These are phyloP conservation scores for Cordyceps tenuipes DNA, from an alignment of 2,329 filamentous ascomycete species.

Conservation along the genomic window DNA sequence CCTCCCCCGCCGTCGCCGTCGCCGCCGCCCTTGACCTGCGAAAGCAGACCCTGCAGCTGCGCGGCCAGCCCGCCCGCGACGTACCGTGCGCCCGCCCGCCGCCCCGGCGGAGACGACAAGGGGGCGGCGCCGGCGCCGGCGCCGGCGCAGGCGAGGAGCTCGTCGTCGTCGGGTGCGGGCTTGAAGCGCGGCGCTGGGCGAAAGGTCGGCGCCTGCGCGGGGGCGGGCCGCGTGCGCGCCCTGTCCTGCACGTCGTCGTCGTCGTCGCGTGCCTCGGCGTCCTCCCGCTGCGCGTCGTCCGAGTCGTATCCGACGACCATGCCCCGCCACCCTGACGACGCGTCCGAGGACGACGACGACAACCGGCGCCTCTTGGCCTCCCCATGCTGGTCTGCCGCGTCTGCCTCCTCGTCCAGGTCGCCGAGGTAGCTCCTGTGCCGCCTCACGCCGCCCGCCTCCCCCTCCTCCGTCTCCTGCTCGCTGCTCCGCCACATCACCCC, in stretches of 20 bases:
- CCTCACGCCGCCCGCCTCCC: no score
- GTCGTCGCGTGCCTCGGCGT: constrained; percentile 6
- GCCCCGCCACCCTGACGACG: background rate
- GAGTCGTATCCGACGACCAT: background rate
- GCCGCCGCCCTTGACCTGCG: constrained; percentile 31
- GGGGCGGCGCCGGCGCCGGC: constrained; percentile 8
- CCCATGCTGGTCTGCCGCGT: no score
- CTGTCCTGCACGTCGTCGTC: constrained; percentile 2
- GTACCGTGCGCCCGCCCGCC: constrained; percentile 26
- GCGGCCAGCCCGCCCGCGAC: constrained; percentile 30
- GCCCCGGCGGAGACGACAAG: constrained; percentile 26
- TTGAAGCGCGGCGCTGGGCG: constrained; percentile 33
- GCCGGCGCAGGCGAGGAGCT: constrained; percentile 14
- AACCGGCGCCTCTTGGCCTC: constrained; percentile 19
- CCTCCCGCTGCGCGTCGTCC: background rate
- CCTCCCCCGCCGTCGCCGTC: constrained; percentile 15
- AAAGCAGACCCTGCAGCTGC: constrained; percentile 32
- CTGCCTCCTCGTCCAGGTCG: constrained; percentile 7
- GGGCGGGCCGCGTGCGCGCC: constrained; percentile 13
- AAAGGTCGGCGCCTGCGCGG: constrained; percentile 29
- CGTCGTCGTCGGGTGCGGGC: constrained; percentile 14
- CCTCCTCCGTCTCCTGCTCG: background rate
- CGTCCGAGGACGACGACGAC: background rate
- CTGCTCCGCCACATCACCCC: background rate
- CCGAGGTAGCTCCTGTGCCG: background rate